phyloP scores from a whole-genome alignment of 176 grass and related monocot genomes.

The Guadua angustifolia region DNA sequence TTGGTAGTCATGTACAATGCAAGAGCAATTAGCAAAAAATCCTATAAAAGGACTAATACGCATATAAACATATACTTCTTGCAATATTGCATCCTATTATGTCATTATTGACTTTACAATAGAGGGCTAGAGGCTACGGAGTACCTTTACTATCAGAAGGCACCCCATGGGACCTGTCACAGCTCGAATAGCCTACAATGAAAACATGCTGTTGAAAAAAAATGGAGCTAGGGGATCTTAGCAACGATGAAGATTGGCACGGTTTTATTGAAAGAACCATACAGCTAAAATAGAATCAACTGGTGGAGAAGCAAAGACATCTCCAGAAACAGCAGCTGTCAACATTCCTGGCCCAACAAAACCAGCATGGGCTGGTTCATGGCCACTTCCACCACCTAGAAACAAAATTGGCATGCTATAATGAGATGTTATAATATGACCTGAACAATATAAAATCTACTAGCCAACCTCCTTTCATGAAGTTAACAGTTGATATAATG shows the following conservation, averaged over 20 bases:
- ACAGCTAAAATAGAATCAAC: constrained; percentile 95
- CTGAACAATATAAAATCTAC: constrained; percentile 25
- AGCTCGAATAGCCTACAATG: constrained; percentile 93
- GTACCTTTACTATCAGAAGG: constrained; percentile 97
- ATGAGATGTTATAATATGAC: constrained; percentile 25
- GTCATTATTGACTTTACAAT: constrained; percentile 31
- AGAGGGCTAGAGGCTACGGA: not conserved
- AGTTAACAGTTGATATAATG: not conserved
- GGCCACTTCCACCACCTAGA: constrained; percentile 93
- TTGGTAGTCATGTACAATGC: no score
- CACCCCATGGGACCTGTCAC: constrained; percentile 96
- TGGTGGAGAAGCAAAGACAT: constrained; percentile 91
- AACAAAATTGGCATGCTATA: constrained; percentile 36
- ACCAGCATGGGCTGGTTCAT: constrained; percentile 96
- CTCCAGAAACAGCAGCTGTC: constrained; percentile 94
- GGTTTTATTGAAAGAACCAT: constrained; percentile 48
- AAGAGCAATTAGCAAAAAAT: no score
- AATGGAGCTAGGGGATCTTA: constrained; percentile 37
- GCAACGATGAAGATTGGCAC: constrained; percentile 4
- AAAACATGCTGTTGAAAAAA: constrained; percentile 35
- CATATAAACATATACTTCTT: no score
- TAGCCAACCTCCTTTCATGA: not conserved
- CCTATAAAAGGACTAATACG: no score
- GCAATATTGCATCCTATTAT: constrained; percentile 12
- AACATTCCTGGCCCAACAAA: constrained; percentile 99